These are phyloP conservation scores for Pythium oligandrum DNA, from an alignment of 352 stramenopile genomes.

Conservation along the genomic window DNA sequence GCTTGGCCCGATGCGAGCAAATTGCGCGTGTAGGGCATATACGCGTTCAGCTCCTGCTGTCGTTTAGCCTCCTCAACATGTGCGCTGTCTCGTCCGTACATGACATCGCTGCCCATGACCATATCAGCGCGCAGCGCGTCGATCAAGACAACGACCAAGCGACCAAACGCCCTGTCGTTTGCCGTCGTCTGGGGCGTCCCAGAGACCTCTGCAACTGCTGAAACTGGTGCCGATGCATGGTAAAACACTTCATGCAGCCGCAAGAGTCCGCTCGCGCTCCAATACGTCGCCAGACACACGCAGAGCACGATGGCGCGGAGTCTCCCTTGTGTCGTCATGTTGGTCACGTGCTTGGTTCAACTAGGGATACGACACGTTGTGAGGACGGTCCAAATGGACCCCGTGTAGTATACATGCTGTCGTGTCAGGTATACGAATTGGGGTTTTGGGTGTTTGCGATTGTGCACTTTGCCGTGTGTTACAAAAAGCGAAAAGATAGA, in stretches of 20 bases:
- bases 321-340: constrained; percentile 3
- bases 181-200: background rate
- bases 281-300: constrained; percentile 19
- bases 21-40: constrained; percentile 65
- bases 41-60: constrained; percentile 36
- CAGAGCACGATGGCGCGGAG: background rate
- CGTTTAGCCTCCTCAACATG: too few species aligned
- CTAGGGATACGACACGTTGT: too few species aligned
- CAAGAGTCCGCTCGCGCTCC: constrained; percentile 19
- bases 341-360: background rate
- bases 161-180: constrained; percentile 42
- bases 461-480: too few species aligned
- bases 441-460: too few species aligned
- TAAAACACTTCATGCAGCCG: constrained; percentile 26
- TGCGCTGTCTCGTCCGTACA: constrained; percentile 20
- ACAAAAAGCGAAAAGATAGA: too few species aligned
- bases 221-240: background rate
- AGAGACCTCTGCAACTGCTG: background rate
- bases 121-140: constrained; percentile 86
- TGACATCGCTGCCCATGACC: constrained; percentile 62
- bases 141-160: constrained; percentile 83
- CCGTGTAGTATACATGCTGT: too few species aligned
- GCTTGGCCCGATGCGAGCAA: constrained; percentile 46
- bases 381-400: too few species aligned
- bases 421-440: too few species aligned